A percentile compares a stretch with the other conserved stretches of the same genome.
Evolutionary conservation across 2,329 filamentous ascomycete species (phyloP).

Genomic region (Endothia cerciana): DNA sequence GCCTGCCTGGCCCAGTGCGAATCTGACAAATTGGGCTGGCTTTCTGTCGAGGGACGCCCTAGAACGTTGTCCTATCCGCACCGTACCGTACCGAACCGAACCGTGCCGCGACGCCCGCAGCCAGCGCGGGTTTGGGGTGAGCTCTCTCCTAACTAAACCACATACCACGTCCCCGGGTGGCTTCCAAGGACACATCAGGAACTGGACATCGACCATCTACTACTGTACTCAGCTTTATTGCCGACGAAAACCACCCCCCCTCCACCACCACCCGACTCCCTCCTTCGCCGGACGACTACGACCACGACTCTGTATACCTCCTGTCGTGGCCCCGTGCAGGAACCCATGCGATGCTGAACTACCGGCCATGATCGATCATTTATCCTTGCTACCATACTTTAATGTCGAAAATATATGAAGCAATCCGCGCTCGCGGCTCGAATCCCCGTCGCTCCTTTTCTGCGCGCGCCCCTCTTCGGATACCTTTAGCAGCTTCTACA

Average conservation of each 20-base stretch:
- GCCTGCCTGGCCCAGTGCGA: conserved; percentile 1
- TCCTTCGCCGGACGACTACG: conserved; percentile 7
- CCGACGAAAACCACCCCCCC: conserved; percentile 7
- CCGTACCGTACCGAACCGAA: conserved; percentile 13
- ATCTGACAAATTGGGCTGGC: not conserved
- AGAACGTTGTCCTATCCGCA: not conserved
- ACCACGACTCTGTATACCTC: not conserved
- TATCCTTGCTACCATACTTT: conserved; percentile 33
- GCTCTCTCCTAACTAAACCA: conserved; percentile 2
- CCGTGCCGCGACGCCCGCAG: conserved; percentile 6
- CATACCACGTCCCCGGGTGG: conserved; percentile 14
- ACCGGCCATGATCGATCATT: conserved; percentile 35
- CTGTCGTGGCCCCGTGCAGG: not conserved
- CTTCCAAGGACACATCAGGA: conserved; percentile 23
- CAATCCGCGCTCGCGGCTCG: conserved; percentile 39
- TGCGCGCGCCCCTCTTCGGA: conserved; percentile 35
- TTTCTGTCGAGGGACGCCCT: not conserved
- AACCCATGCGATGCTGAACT: conserved; percentile 24
- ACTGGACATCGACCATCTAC: not conserved
- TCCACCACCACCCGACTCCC: not conserved
- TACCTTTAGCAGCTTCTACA: conserved; percentile 2
- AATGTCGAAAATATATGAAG: conserved; percentile 44
- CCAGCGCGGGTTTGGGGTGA: not conserved
- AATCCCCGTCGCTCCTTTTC: conserved; percentile 29
- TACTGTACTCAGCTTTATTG: conserved; percentile 2